Conservation (phyloP, 1,284 basidiomycete species). For the Laetiporus sulphureus region DNA sequence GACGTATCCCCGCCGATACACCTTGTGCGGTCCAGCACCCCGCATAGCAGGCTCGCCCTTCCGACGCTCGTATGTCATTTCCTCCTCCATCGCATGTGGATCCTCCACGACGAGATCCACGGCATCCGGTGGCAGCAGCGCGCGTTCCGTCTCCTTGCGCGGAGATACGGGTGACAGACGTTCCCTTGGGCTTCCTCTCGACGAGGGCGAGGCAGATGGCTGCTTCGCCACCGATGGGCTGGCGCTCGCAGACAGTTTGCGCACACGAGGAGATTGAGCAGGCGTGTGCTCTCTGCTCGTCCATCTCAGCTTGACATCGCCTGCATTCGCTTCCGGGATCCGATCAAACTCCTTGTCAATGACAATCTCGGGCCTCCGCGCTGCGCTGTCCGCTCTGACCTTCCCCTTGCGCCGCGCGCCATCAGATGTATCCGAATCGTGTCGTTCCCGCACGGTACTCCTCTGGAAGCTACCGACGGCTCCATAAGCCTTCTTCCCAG, state of each 20-base stretch:
- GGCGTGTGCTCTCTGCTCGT: constrained; percentile 28
- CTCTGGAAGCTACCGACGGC: constrained; percentile 33
- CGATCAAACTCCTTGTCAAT: constrained; percentile 40
- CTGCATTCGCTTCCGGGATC: constrained; percentile 20
- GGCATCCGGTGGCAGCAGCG: constrained; percentile 60
- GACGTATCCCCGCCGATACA: constrained; percentile 47
- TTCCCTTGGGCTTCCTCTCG: constrained; percentile 22
- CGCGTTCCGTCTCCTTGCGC: constrained; percentile 28
- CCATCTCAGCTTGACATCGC: constrained; percentile 41
- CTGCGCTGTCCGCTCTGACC: constrained; percentile 12
- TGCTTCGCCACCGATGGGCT: constrained; percentile 6
- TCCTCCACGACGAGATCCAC: constrained; percentile 76
- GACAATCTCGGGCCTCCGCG: constrained; percentile 18
- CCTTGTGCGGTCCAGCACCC: constrained; percentile 37
- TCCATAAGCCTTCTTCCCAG: constrained; percentile 46
- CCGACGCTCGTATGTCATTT: constrained; percentile 40
- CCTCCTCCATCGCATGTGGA: constrained; percentile 40
- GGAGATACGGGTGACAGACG: constrained; percentile 27
- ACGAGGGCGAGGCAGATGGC: constrained; percentile 15
- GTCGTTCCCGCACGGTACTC: constrained; percentile 9
- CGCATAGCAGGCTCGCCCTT: constrained; percentile 45
- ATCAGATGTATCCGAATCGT: constrained; percentile 16
- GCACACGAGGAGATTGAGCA: constrained; percentile 15
- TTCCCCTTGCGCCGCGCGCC: constrained; percentile 16
- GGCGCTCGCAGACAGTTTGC: constrained; percentile 11